Base-by-base conservation (phyloP, 73 alveolate species). In the Paramecium bursaria region DNA sequence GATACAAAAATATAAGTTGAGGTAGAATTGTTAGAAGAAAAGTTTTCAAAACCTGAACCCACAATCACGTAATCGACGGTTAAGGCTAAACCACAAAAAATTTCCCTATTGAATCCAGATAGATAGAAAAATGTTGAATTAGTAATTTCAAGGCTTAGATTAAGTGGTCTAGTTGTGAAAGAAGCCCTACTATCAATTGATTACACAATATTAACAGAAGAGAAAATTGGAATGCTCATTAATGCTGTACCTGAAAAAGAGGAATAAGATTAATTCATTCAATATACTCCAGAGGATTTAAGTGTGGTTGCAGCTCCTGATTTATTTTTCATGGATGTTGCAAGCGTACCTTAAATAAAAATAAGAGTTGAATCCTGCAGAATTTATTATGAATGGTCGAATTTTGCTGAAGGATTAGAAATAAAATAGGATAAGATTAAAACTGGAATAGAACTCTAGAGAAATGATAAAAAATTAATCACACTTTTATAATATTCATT, bases 181-280 rank as follows among this genome's bases (percentile, higher is more conserved):
- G 82, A 67, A 22, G 82, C 82, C 17, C 23, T 67, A 9, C 27
- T 67, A 21, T 4, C 39, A 1, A 39, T 67, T 4, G 82, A 67
- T 42, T 67, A 67, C 21, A 42, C 33, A 19, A 35, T 67, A 1
- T 15, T 67, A 19, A 67, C 53, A 6, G 54, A 67, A 42, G 82
- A 67, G 3, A 67, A 42, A 67, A 47, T 67, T 39, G 82, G 39
- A 1, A 67, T 67, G 82, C 14, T 67, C 9, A 35, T 33, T 15
- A 67, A 67, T 42, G 82, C 82, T 7, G 82, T 67, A 9, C 82
- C 82, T 19, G 82, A 67, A 17, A 67, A 67, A 44, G 82, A 67
- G 14, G 82, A 67, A 21, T 67, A 67, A 42, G 82, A 67, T 21
- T 7, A 21, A 39, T 67, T 67, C 27, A 14, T 42, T 25, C 53